Evolutionary conservation across 768 basidiomycete genomes (phyloP), one percentile per base, ranked within the genome.

Genomic region (Termitomyces sp.): DNA sequence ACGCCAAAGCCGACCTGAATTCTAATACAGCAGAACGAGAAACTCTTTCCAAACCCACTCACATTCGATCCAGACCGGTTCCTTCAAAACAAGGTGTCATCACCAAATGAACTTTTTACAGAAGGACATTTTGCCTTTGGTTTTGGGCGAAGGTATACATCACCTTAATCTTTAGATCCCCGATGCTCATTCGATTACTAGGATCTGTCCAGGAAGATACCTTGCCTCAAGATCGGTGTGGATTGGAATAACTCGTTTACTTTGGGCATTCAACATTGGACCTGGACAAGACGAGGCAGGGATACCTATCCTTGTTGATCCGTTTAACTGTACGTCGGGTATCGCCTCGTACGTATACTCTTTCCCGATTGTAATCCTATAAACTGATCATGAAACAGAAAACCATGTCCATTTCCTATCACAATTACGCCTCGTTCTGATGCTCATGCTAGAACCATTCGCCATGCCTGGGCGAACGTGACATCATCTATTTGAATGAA

Each of bases 181-280:
- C 9, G 7, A 33, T 33, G 31, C 2, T 10, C 7, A 33, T 9
- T 10, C 31, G 9, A 33, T 10, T 10, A 10, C 12, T 14, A 35
- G 35, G 35, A 35, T 35, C 35, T 35, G 55, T 28, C 55, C 56
- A 10, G 56, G 50, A 15, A 31, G 50, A 46, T 57, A 57, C 30
- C 50, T 57, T n/a, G 56, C 42, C 26, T 44, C 56, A 44, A 44
- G 33, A 45, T 57, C 56, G 3, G 56, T 57, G 1, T 57, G 55
- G 55, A 46, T 57, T 19, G 56, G 42, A 5, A 50, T 57, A 14
- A 46, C 50, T 42, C 55, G 55, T 35, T 26, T 57, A 38, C 31
- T 57, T 3, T 57, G 55, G 56, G 56, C 56, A 14, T 57, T 57
- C 23, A 30, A 51, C 37, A 57, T 57, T 28, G 43, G 42, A n/a